These are phyloP conservation scores for Russula griseocarnosa DNA, from an alignment of 768 basidiomycete species.

Conservation along the genomic window DNA sequence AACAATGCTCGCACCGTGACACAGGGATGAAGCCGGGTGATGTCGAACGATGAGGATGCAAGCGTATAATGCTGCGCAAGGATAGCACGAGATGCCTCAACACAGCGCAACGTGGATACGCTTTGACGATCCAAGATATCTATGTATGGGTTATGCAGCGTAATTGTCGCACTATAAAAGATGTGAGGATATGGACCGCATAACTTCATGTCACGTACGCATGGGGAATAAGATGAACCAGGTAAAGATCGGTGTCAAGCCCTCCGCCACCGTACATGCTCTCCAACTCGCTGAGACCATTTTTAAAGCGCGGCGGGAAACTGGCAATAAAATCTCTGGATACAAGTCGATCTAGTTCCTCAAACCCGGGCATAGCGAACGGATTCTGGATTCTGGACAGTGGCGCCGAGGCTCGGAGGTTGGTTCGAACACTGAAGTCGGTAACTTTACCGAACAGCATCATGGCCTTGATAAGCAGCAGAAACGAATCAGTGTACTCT, in stretches of 20 bases:
- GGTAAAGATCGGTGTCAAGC: slow-evolving; percentile 78
- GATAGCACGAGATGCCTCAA: slow-evolving; percentile 71
- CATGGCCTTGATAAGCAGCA: slow-evolving; percentile 74
- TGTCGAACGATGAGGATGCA: slow-evolving; percentile 78
- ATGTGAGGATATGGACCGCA: slow-evolving; percentile 21
- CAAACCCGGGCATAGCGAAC: slow-evolving; percentile 61
- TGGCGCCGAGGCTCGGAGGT: slow-evolving; percentile 59
- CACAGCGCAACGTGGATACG: slow-evolving; percentile 66
- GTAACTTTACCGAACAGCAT: slow-evolving; percentile 86
- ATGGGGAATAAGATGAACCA: slow-evolving; percentile 83
- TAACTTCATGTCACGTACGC: slow-evolving; percentile 52
- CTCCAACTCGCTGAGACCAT: slow-evolving; percentile 59
- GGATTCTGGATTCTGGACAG: slow-evolving; percentile 73
- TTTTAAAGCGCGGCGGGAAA: slow-evolving; percentile 64
- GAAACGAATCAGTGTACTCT: slow-evolving; percentile 76
- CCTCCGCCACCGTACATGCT: slow-evolving; percentile 49
- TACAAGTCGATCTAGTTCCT: slow-evolving; percentile 65
- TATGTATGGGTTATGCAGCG: slow-evolving; percentile 79
- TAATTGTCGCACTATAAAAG: slow-evolving; percentile 68
- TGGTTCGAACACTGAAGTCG: slow-evolving; percentile 76
- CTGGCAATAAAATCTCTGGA: slow-evolving; percentile 63
- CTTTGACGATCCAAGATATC: slow-evolving; percentile 65
- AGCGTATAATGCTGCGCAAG: slow-evolving; percentile 71
- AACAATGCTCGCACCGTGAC: slow-evolving; percentile 54
- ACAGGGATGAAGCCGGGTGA: slow-evolving; percentile 75